Evolutionary conservation across 2,329 filamentous ascomycete species (phyloP), one percentile per base, ranked within the genome.

Genomic region (Beauveria bassiana): DNA sequence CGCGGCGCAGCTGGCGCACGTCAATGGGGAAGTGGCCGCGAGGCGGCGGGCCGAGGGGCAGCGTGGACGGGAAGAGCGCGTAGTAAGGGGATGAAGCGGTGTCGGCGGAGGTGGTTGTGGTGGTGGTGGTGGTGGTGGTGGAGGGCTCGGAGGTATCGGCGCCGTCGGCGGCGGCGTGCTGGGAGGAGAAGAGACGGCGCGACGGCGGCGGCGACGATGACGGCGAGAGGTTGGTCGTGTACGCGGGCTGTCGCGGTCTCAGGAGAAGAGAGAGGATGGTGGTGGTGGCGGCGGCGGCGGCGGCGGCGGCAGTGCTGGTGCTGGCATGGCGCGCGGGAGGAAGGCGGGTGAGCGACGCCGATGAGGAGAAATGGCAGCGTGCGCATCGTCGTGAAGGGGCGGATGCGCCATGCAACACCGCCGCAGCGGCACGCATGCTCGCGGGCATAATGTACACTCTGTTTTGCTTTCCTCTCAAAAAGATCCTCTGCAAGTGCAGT

Each of bases 61-160:
- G 81, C 3, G 92, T 90, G 38, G 82, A 72, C 1, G 93, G 92
- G 79, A 99, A 99, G 76, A 98, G 85, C 61, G 87, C 85, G 81
- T 97, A 98, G 80, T 93, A 85, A 60, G 87, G 66, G 55, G 53
- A 65, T 59, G 66, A 14, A 24, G 62, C 22, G 22, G 63, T 47
- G 22, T 63, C 7, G 38, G 52, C 43, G 20, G 58, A 18, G n/a
- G 63, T 42, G 51, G 62, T 49, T 28, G 58, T 42, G 24, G 63
- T 45, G 51, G 62, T 49, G 31, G 58, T 43, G 24, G 58, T 43
- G 24, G 20, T 22, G 20, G 20, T 22, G 20, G 20, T 22, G 20
- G 20, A 53, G 34, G 66, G 38, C 49, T 52, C 54, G 61, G 55
- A 50, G 59, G 28, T 61, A 54, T 61, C 50, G 59, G 12, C 55